Conservation (phyloP, 345 rosid species). For the Lumnitzera littorea region DNA sequence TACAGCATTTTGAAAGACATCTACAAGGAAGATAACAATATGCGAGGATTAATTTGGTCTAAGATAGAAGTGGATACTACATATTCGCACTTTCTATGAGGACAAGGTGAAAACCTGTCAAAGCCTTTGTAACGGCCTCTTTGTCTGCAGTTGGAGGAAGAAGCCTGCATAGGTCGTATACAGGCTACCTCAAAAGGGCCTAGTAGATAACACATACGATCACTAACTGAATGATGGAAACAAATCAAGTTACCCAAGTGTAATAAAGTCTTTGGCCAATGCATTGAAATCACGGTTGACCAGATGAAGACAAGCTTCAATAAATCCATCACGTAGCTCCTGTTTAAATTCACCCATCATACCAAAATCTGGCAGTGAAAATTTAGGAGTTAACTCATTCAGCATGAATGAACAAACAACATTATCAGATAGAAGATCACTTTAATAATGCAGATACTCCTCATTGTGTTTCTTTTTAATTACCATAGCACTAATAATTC, state of each 20-base stretch:
- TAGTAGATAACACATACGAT: not conserved
- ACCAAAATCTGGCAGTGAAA: slow-evolving; percentile 72
- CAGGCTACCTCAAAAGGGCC: slow-evolving; percentile 3
- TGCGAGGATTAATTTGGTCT: slow-evolving; percentile 10
- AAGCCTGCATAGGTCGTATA: slow-evolving; percentile 42
- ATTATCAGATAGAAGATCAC: too few relatives aligned
- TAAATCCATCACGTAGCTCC: slow-evolving; percentile 84
- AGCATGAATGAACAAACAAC: not conserved
- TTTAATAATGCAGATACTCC: too few relatives aligned
- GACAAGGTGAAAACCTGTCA: slow-evolving; percentile 48
- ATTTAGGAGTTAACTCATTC: slow-evolving; percentile 22
- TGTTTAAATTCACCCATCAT: slow-evolving; percentile 98
- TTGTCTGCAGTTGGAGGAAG: slow-evolving; percentile 86
- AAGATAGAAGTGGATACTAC: not conserved
- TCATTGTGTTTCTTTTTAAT: too few relatives aligned
- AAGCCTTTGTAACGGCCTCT: slow-evolving; percentile 72
- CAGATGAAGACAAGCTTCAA: slow-evolving; percentile 96
- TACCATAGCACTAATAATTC: too few relatives aligned
- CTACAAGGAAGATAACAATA: slow-evolving; percentile 26
- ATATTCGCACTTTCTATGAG: not conserved
- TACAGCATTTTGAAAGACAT: slow-evolving; percentile 79
- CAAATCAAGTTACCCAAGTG: slow-evolving; percentile 59
- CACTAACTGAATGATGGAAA: not conserved
- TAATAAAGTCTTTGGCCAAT: slow-evolving; percentile 79
- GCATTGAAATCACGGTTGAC: slow-evolving; percentile 92